Evolutionary conservation across 202 grass and related monocot genomes (phyloP), one percentile per base, ranked within the genome.

Genomic region (Zizania palustris): DNA sequence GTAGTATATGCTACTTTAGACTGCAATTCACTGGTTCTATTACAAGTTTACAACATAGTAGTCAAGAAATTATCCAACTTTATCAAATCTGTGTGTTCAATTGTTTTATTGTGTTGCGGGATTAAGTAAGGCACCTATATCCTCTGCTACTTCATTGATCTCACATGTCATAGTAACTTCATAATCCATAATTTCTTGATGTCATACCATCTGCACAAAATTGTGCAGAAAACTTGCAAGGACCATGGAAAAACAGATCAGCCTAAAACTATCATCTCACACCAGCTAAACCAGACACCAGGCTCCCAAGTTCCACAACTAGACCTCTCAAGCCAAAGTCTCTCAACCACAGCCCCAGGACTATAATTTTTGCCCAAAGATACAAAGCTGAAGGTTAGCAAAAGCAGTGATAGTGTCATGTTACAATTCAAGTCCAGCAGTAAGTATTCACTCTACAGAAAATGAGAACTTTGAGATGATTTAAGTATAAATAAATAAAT

Each of bases 1-100:
- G 75, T 65, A 84, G 8, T 43, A 53, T 55, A 76, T 34, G 19
- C 3, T 33, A 63, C 42, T 80, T 59, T 6, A 46, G 33, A 69
- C 59, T 0, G 13, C 8, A 48, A 65, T 55, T 4, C 5, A 40
- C 10, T 38, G 12, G 43, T 28, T 11, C 56, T 12, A 56, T 58
- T 41, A 44, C 6, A 49, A 48, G 19, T 58, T 5, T 35, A 51
- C 6, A 70, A 0, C 13, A 13, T 20, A 37, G 44, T 10, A 36
- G 16, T 65, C 44, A 21, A 37, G 37, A 56, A 65, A 64, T 33
- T 1, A 13, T 58, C 16, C 53, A 65, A 16, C 13, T 49, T 8
- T 15, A 78, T 78, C 28, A 21, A 28, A 69, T 39, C 7, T 46
- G 22, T 39, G 36, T 54, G 50, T 28, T 1, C 11, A n/a, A 28